A percentile compares a stretch with the other conserved stretches of the same genome.
These are phyloP conservation scores for Podosphaera xanthii DNA, from an alignment of 2,329 filamentous ascomycete species.

Conservation along the genomic window DNA sequence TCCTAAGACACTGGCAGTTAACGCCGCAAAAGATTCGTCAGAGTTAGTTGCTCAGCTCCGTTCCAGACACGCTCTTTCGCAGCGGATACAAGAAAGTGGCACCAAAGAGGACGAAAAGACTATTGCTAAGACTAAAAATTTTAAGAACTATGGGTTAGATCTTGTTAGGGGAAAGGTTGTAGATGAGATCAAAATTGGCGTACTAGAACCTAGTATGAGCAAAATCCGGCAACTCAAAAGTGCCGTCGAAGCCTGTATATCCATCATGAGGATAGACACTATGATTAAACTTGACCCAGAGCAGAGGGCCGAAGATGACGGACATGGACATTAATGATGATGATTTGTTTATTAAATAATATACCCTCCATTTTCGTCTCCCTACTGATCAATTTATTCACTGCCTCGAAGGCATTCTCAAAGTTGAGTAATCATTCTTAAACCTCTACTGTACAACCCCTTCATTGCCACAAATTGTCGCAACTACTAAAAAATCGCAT, in stretches of 20 bases:
- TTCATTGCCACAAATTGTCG: too few species aligned
- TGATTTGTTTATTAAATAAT: too few species aligned
- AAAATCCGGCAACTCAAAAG: slow-evolving; percentile 97
- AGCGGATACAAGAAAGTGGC: slow-evolving; percentile 74
- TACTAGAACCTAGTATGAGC: slow-evolving; percentile 92
- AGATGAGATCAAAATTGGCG: slow-evolving; percentile 82
- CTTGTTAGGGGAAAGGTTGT: slow-evolving; percentile 72
- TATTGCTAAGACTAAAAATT: slow-evolving; percentile 81
- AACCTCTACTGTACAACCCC: too few species aligned
- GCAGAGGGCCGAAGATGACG: slow-evolving; percentile 51
- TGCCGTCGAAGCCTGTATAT: slow-evolving; percentile 93
- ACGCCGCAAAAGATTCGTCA: slow-evolving; percentile 87
- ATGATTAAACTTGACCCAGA: slow-evolving; percentile 95
- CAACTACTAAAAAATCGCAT: too few species aligned
- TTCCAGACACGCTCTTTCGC: slow-evolving; percentile 78
- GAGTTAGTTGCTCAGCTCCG: slow-evolving; percentile 91
- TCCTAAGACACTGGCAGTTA: slow-evolving; percentile 88
- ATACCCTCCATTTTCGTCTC: too few species aligned
- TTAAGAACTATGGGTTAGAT: slow-evolving; percentile 96
- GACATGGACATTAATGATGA: slow-evolving; percentile 50
- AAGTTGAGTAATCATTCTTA: too few species aligned
- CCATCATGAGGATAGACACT: slow-evolving; percentile 98
- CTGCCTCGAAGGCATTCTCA: too few species aligned
- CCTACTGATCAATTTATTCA: neutral
- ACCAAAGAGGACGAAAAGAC: slow-evolving; percentile 70